A percentile compares a stretch with the other conserved stretches of the same genome.
Evolutionary conservation across 2,329 filamentous ascomycete genomes (phyloP).

Genomic region (Colletotrichum noveboracense): DNA sequence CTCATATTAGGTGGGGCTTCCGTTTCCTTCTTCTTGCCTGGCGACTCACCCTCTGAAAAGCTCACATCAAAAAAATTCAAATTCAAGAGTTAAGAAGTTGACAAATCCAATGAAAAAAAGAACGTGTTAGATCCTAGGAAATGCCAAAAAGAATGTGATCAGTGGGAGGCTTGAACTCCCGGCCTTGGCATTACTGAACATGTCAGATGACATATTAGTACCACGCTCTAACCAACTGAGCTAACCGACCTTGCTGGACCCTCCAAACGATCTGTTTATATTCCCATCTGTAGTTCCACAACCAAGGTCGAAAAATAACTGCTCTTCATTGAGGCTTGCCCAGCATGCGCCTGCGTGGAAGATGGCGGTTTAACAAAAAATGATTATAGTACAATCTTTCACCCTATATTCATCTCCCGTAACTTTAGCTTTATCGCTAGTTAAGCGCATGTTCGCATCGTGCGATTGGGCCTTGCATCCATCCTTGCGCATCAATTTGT

Average conservation of each 20-base stretch:
- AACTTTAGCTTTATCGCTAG: neutral
- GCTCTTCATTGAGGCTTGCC: neutral
- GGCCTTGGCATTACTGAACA: neutral
- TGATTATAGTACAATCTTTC: accelerated
- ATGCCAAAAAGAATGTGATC: neutral
- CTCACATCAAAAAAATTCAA: neutral
- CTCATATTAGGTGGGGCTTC: too few species aligned
- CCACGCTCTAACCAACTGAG: neutral
- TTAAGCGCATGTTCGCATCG: neutral
- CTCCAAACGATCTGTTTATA: accelerated
- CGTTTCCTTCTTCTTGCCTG: too few species aligned
- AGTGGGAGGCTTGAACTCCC: neutral
- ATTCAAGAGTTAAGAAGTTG: neutral
- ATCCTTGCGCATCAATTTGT: neutral
- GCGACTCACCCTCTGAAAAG: neutral
- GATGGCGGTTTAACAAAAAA: neutral
- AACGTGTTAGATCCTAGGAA: neutral
- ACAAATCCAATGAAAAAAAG: neutral
- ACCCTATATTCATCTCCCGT: neutral
- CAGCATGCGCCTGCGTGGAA: neutral
- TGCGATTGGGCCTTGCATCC: neutral
- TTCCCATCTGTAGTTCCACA: accelerated
- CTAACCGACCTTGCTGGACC: accelerated
- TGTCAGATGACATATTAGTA: neutral
- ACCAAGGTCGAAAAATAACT: too few species aligned